Evolutionary conservation across 2,329 filamentous ascomycete species (phyloP).

Genomic region (Cercospora nicotianae): DNA sequence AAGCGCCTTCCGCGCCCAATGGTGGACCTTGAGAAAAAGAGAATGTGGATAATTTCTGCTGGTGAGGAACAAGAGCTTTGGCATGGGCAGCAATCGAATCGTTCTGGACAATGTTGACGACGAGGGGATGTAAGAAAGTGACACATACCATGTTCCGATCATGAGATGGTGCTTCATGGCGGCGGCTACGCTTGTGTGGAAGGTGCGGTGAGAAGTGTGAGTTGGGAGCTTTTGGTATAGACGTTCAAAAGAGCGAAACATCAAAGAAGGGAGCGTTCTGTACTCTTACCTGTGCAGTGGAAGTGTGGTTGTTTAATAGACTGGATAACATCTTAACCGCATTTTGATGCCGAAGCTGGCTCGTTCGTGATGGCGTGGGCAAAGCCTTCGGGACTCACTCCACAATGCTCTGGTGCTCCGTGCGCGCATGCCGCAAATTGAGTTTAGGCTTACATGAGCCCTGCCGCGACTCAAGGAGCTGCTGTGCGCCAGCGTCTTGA

Average conservation of each 20-base stretch:
- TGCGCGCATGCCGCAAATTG: background rate
- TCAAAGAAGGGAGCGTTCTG: background rate
- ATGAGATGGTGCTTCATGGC: constrained; percentile 86
- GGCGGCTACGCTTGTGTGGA: constrained; percentile 15
- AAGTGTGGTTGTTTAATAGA: background rate
- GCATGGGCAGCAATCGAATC: background rate
- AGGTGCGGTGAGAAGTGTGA: background rate
- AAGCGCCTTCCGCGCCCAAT: background rate
- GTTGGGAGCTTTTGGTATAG: background rate
- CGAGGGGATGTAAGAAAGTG: constrained; percentile 1
- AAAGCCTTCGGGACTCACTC: constrained; percentile 1
- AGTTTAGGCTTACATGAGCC: background rate
- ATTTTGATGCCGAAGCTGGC: constrained; percentile 13
- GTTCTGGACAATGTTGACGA: background rate
- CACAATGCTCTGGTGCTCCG: background rate
- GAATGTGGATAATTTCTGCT: constrained; percentile 1
- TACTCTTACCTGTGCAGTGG: background rate
- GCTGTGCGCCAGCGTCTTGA: background rate
- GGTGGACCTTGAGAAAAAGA: background rate
- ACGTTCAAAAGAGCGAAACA: background rate
- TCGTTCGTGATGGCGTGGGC: background rate
- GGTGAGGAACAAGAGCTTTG: constrained; percentile 6
- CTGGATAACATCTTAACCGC: constrained; percentile 22
- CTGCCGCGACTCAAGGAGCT: background rate
- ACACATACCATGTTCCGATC: constrained; percentile 73